These are phyloP conservation scores for Asterophora lycoperdoides DNA, from an alignment of 768 basidiomycete genomes.

Conservation along the genomic window DNA sequence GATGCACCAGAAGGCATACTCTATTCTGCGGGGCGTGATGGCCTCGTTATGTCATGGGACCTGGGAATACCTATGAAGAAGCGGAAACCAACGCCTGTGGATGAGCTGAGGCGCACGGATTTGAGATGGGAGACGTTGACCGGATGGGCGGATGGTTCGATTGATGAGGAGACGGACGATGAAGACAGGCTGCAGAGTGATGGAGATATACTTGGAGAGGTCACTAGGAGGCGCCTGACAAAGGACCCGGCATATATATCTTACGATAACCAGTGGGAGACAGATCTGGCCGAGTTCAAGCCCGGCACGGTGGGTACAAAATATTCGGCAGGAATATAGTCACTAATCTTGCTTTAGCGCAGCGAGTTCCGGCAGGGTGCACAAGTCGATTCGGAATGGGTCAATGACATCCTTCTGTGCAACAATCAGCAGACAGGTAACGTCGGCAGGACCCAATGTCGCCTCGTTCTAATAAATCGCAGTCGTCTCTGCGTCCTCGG, in stretches of 20 bases:
- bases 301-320: constrained; percentile 43
- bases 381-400: constrained; percentile 92
- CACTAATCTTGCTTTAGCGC: constrained; percentile 28
- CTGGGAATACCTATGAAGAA: constrained; percentile 63
- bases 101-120: constrained; percentile 16
- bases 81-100: constrained; percentile 28
- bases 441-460: constrained; percentile 18
- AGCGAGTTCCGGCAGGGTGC: constrained; percentile 81
- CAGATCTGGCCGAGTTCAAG: constrained; percentile 51
- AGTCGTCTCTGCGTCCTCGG: constrained; percentile 94
- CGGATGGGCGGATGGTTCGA: constrained; percentile 72
- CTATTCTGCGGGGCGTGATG: constrained; percentile 88
- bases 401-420: constrained; percentile 90
- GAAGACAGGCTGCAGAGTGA: constrained; percentile 56
- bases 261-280: constrained; percentile 77
- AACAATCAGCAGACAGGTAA: constrained; percentile 88
- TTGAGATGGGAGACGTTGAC: constrained; percentile 78
- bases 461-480: constrained; percentile 7
- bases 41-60: constrained; percentile 86
- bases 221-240: constrained; percentile 38
- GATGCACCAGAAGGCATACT: constrained; percentile 76
- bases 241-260: constrained; percentile 41
- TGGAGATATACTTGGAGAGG: constrained; percentile 76
- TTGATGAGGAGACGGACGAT: constrained; percentile 65
- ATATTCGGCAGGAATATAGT: neutral